Percentiles rank a stretch among this genome's conserved stretches.
These are phyloP conservation scores for Trametes versicolor DNA, from an alignment of 1,284 basidiomycete genomes.

Conservation along the genomic window DNA sequence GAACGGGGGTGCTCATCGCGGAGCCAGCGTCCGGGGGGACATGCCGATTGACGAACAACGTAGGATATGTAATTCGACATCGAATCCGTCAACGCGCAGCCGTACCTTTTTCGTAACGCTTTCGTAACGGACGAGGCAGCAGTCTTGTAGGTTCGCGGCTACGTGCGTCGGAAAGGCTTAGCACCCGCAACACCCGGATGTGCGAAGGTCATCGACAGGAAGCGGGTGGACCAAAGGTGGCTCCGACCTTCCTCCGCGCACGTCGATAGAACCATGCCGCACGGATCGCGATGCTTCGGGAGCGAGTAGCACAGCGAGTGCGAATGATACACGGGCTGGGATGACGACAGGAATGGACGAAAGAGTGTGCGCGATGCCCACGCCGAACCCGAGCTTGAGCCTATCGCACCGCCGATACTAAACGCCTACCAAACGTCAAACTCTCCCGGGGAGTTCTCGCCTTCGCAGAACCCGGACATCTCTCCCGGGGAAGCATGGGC, in stretches of 20 bases:
- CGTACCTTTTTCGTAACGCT: background rate
- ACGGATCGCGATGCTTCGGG: background rate
- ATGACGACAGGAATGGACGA: background rate
- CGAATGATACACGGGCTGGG: background rate
- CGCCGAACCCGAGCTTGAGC: conserved; percentile 10
- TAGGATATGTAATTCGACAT: background rate
- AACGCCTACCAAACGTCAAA: conserved; percentile 14
- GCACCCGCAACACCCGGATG: background rate
- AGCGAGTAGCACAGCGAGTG: background rate
- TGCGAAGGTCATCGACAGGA: background rate
- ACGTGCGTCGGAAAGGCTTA: background rate
- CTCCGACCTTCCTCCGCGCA: background rate
- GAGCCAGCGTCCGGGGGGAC: background rate
- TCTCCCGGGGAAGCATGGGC: background rate
- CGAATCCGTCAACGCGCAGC: background rate
- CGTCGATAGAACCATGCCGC: background rate
- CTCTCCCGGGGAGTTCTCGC: background rate
- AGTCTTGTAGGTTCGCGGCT: background rate
- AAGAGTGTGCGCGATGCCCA: background rate
- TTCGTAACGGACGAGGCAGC: background rate
- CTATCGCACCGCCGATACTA: conserved; percentile 16
- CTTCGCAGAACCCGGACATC: conserved; percentile 1
- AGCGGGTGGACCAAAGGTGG: background rate
- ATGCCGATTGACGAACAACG: no score
- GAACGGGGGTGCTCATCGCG: background rate